phyloP scores from a whole-genome alignment of 2,329 filamentous ascomycete species.

The Aspergillus thermomutatus region DNA sequence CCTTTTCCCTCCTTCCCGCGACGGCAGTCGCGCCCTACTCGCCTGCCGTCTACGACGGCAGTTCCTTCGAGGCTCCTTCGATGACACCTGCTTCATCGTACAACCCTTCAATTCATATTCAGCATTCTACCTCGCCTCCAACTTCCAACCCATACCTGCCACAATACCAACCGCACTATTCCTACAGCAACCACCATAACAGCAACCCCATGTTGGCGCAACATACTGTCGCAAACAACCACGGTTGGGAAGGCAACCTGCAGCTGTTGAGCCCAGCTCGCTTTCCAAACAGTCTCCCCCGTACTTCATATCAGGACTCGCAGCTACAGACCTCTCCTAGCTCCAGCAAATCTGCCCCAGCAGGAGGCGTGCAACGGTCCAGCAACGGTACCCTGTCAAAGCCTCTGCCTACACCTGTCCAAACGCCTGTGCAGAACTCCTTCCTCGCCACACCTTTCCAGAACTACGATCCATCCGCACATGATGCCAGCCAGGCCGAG shows the following conservation, averaged over 20 bases:
- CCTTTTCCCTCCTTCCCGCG: constrained; percentile 28
- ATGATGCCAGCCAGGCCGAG: constrained; percentile 42
- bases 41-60: constrained; percentile 22
- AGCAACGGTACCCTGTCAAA: constrained; percentile 46
- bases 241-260: constrained; percentile 35
- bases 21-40: constrained; percentile 24
- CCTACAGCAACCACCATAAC: constrained; percentile 23
- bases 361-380: constrained; percentile 39
- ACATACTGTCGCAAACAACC: constrained; percentile 32
- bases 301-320: constrained; percentile 16
- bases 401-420: constrained; percentile 54
- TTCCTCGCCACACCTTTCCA: constrained; percentile 48
- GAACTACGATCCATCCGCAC: constrained; percentile 41
- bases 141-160: constrained; percentile 27
- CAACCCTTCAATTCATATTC: constrained; percentile 34
- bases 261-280: constrained; percentile 36
- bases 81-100: constrained; percentile 40
- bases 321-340: constrained; percentile 44
- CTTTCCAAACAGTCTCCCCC: constrained; percentile 26
- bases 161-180: constrained; percentile 26
- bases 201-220: constrained; percentile 40
- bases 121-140: constrained; percentile 30
- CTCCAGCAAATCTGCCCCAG: constrained; percentile 39
- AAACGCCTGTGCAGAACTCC: constrained; percentile 52
- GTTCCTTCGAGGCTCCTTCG: constrained; percentile 36